phyloP scores from a whole-genome alignment of 2,329 filamentous ascomycete genomes.

The Camptophora hylomeconis region DNA sequence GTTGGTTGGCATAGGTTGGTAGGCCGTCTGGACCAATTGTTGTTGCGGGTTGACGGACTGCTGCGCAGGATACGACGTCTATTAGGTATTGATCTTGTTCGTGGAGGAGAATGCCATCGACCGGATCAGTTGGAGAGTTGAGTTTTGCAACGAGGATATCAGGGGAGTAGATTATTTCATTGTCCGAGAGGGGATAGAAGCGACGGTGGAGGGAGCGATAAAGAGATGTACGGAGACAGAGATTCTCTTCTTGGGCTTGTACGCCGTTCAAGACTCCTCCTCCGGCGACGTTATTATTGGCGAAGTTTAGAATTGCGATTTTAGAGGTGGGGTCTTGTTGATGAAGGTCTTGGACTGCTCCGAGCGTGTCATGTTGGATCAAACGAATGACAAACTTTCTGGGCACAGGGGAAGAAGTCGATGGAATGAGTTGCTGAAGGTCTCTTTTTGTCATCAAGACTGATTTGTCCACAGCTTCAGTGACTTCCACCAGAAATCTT shows the following conservation, averaged over 20 bases:
- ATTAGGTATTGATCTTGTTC: conserved; percentile 7
- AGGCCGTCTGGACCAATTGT: conserved; percentile 2
- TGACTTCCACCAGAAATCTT: no score
- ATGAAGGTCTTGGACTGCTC: no score
- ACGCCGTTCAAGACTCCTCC: conserved; percentile 10
- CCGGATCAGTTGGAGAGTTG: not conserved
- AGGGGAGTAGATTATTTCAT: conserved; percentile 6
- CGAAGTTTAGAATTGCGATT: conserved; percentile 11
- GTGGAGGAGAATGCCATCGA: conserved; percentile 1
- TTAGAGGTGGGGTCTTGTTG: no score
- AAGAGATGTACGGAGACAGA: conserved; percentile 9
- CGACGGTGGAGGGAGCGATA: conserved; percentile 6
- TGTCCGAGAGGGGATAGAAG: conserved; percentile 8
- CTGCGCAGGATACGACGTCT: conserved; percentile 8
- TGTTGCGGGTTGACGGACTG: conserved; percentile 6
- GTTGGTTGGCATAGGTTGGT: conserved; percentile 5
- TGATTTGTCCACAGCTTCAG: no score
- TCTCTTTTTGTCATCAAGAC: no score
- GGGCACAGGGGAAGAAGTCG: no score
- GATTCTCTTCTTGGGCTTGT: conserved; percentile 8
- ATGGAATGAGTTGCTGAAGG: no score
- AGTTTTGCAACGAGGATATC: conserved; percentile 8
- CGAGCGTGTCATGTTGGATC: no score
- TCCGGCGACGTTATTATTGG: conserved; percentile 7
- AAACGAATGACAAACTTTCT: no score